Conservation (phyloP, 225 moss, liverwort and hornwort species). For the Sphagnum tenellum region DNA sequence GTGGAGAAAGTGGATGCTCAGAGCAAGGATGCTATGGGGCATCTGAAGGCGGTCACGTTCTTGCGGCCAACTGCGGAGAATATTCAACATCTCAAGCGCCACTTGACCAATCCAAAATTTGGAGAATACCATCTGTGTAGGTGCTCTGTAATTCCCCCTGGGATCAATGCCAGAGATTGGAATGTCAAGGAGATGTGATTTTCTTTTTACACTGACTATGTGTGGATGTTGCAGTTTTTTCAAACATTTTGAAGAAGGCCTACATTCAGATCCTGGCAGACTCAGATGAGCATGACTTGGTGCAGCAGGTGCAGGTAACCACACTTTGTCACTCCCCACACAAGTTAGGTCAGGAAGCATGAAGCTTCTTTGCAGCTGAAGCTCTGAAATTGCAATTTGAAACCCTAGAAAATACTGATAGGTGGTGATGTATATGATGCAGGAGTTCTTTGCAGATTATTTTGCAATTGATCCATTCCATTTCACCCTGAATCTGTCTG, state of each 20-base stretch:
- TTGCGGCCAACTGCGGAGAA: conserved; percentile 85
- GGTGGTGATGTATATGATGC: conserved; percentile 2
- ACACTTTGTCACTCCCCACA: neutral
- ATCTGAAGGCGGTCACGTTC: conserved; percentile 89
- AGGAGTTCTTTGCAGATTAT: conserved; percentile 98
- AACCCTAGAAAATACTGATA: too few species aligned
- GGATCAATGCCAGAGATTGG: too few species aligned
- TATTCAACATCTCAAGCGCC: conserved; percentile 87
- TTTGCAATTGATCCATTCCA: conserved; percentile 93
- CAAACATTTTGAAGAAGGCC: conserved; percentile 88
- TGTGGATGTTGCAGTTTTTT: conserved; percentile 63
- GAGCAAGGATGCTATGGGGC: conserved; percentile 81
- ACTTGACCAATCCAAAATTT: conserved; percentile 81
- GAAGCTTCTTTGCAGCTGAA: too few species aligned
- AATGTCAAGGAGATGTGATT: too few species aligned
- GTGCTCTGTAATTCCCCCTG: conserved; percentile 18
- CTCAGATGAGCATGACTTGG: conserved; percentile 84
- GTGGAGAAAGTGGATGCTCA: conserved; percentile 89
- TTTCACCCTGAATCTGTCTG: conserved; percentile 86
- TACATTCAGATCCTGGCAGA: conserved; percentile 95
- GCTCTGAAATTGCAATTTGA: too few species aligned
- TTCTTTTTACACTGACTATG: too few species aligned
- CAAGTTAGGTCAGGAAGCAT: too few species aligned
- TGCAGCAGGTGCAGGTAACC: conserved; percentile 87
- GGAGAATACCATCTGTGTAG: conserved; percentile 99